phyloP scores from a whole-genome alignment of 2,329 filamentous ascomycete species.

The Colletotrichum lupini region DNA sequence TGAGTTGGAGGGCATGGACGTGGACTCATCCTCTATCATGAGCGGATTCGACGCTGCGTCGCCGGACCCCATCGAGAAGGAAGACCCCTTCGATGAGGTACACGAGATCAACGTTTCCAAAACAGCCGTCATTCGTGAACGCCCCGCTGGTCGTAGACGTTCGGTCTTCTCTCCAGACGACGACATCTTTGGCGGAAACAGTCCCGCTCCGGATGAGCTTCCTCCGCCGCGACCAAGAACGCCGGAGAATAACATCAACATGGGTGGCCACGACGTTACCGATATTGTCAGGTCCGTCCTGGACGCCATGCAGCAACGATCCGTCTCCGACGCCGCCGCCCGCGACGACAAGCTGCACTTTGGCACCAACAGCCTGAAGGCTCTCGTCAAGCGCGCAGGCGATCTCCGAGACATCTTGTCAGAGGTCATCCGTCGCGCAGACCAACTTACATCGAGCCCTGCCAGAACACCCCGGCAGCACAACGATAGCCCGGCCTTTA shows the following conservation, averaged over 20 bases:
- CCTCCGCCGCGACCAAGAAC: slow-evolving; percentile 53
- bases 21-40: slow-evolving; percentile 50
- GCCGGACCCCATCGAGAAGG: slow-evolving; percentile 49
- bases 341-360: slow-evolving; percentile 70
- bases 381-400: slow-evolving; percentile 71
- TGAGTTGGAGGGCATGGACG: slow-evolving; percentile 52
- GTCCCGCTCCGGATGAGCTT: slow-evolving; percentile 54
- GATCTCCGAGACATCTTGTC: slow-evolving; percentile 69
- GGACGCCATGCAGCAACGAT: slow-evolving; percentile 70
- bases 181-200: slow-evolving; percentile 70
- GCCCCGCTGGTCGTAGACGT: slow-evolving; percentile 62
- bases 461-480: slow-evolving; percentile 60
- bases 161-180: slow-evolving; percentile 75
- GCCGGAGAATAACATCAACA: slow-evolving; percentile 49
- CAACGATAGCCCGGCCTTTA: slow-evolving; percentile 73
- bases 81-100: slow-evolving; percentile 54
- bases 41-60: slow-evolving; percentile 60
- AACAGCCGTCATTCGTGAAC: slow-evolving; percentile 65
- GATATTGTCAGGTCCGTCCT: slow-evolving; percentile 71
- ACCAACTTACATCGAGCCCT: slow-evolving; percentile 68
- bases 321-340: slow-evolving; percentile 52
- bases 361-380: slow-evolving; percentile 75
- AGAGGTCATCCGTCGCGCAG: slow-evolving; percentile 68
- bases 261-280: slow-evolving; percentile 50
- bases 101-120: slow-evolving; percentile 56